Percentiles rank a stretch among this genome's conserved stretches.
These are phyloP conservation scores for Ascosphaera aggregata DNA, from an alignment of 2,329 filamentous ascomycete genomes.

Conservation along the genomic window DNA sequence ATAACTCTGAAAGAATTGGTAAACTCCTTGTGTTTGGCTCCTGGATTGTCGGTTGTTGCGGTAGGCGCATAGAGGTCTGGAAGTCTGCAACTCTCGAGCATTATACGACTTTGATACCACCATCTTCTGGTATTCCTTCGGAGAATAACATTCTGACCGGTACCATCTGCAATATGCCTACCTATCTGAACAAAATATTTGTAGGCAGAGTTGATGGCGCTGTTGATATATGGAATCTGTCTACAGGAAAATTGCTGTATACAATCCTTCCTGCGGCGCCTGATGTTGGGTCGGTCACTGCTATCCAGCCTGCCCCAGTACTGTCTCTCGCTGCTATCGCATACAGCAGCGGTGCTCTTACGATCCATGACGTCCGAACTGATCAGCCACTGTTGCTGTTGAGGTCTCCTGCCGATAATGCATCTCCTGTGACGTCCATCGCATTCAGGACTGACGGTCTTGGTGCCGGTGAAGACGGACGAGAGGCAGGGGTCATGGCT, in stretches of 20 bases:
- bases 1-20: constrained; percentile 43
- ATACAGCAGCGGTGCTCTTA: constrained; percentile 54
- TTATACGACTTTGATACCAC: constrained; percentile 55
- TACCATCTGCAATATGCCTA: constrained; percentile 69
- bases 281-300: constrained; percentile 60
- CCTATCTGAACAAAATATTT: constrained; percentile 89
- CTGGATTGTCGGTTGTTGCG: constrained; percentile 67
- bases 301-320: constrained; percentile 61
- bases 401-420: constrained; percentile 39
- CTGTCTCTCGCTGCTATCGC: constrained; percentile 73
- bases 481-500: constrained; percentile 76
- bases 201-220: constrained; percentile 68
- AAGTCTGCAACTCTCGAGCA: constrained; percentile 64
- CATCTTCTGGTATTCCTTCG: constrained; percentile 7
- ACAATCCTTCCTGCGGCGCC: constrained; percentile 57
- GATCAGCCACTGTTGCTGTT: constrained; percentile 51
- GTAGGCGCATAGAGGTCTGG: constrained; percentile 68
- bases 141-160: constrained; percentile 46
- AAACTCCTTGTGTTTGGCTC: constrained; percentile 67
- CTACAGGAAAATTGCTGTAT: constrained; percentile 73
- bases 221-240: constrained; percentile 95
- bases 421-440: constrained; percentile 49
- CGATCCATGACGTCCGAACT: constrained; percentile 58
- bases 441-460: constrained; percentile 76
- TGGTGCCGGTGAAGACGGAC: constrained; percentile 71